Evolutionary conservation across 2,329 filamentous ascomycete genomes (phyloP).

Genomic region (Diplodia corticola): DNA sequence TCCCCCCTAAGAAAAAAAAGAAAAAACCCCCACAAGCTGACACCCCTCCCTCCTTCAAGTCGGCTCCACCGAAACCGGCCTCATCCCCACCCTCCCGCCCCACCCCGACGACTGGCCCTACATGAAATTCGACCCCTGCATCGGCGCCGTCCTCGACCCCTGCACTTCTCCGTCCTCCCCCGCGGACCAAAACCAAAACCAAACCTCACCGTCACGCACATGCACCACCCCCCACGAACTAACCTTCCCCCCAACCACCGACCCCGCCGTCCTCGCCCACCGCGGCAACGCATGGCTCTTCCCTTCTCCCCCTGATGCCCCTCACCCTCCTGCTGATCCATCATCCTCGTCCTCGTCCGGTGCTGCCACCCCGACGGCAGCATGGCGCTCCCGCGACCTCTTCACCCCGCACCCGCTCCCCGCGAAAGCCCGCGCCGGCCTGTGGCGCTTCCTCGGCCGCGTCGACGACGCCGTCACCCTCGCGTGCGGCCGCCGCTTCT

Average conservation of each 20-base stretch:
- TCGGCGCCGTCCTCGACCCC: neutral
- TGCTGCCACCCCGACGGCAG: neutral
- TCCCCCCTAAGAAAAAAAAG: too few relatives aligned
- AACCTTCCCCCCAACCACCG: neutral
- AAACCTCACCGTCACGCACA: neutral
- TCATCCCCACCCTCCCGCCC: neutral
- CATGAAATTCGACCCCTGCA: neutral
- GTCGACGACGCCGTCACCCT: neutral
- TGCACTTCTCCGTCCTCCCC: neutral
- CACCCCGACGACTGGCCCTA: neutral
- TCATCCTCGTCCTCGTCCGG: too few relatives aligned
- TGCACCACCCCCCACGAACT: neutral
- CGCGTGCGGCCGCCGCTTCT: neutral
- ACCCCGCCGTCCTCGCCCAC: neutral
- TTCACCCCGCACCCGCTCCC: neutral
- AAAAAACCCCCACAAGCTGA: too few relatives aligned
- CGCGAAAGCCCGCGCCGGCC: fast-evolving
- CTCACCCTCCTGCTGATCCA: too few relatives aligned
- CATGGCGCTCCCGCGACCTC: neutral
- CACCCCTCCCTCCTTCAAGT: too few relatives aligned
- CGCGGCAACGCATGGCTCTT: neutral
- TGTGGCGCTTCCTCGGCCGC: neutral
- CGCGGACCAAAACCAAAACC: too few relatives aligned
- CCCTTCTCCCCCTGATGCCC: neutral
- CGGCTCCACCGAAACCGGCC: neutral